These are phyloP conservation scores for Microcyclospora tardicrescens DNA, from an alignment of 2,329 filamentous ascomycete species.

Conservation along the genomic window DNA sequence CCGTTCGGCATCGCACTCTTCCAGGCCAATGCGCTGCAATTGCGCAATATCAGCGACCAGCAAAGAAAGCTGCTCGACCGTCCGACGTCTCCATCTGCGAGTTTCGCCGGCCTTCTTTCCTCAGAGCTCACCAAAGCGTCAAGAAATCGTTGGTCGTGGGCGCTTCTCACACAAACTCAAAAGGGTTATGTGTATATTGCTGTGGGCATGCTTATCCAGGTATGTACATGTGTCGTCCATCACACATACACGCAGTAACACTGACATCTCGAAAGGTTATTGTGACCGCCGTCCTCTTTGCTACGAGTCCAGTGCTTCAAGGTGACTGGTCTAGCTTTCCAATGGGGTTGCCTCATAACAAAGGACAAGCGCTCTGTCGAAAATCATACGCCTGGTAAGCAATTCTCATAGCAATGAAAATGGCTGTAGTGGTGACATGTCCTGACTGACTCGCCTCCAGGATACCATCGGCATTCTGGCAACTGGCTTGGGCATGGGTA, in stretches of 20 bases:
- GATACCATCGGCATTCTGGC: constrained; percentile 53
- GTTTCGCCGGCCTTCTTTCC: not conserved
- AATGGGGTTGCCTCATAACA: constrained; percentile 9
- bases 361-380: constrained; percentile 13
- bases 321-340: constrained; percentile 14
- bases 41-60: constrained; percentile 28
- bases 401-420: not conserved
- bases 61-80: constrained; percentile 8
- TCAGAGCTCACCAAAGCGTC: not conserved
- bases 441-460: constrained; percentile 19
- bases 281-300: constrained; percentile 11
- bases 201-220: constrained; percentile 44
- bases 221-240: constrained; percentile 21
- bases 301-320: constrained; percentile 10
- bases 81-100: constrained; percentile 4
- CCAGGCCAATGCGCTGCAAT: constrained; percentile 50
- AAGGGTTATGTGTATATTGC: constrained; percentile 40
- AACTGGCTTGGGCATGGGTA: constrained; percentile 50
- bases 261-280: constrained; percentile 7
- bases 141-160: constrained; percentile 21
- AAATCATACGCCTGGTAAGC: constrained; percentile 40
- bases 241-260: not conserved
- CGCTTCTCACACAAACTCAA: constrained; percentile 26
- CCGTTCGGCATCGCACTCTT: constrained; percentile 54
- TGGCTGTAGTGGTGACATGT: constrained; percentile 18